Evolutionary conservation across 306 rosid species (phyloP).

Genomic region (Cicer judaicum): DNA sequence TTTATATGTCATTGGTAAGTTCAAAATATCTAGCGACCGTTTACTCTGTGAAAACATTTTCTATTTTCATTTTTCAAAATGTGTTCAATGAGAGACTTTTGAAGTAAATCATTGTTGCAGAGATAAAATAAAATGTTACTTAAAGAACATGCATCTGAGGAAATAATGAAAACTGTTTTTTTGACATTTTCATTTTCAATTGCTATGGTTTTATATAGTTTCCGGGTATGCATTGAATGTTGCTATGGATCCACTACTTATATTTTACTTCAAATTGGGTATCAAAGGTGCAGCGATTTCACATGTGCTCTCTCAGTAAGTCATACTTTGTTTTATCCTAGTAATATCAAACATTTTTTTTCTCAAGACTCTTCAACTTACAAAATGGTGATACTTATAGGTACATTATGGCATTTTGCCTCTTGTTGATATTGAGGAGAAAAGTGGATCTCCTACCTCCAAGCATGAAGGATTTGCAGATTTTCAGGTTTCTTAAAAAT

Average conservation of each 20-base stretch:
- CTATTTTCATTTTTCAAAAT: too few species aligned
- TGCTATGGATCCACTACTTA: slow-evolving; percentile 79
- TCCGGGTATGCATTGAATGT: slow-evolving; percentile 71
- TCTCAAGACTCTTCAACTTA: slow-evolving; percentile 2
- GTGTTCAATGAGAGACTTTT: too few species aligned
- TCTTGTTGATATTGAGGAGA: slow-evolving; percentile 61
- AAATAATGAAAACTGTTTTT: too few species aligned
- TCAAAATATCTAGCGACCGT: not conserved
- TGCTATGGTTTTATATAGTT: slow-evolving; percentile 52
- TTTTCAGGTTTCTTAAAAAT: slow-evolving; percentile 78
- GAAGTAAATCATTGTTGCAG: too few species aligned
- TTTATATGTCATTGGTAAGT: slow-evolving; percentile 80
- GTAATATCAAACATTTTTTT: not conserved
- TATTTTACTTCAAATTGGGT: slow-evolving; percentile 73
- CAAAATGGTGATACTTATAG: slow-evolving; percentile 50
- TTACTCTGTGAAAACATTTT: too few species aligned
- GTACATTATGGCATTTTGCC: slow-evolving; percentile 75
- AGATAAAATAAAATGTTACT: too few species aligned
- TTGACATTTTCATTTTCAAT: not conserved
- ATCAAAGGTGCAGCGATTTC: slow-evolving; percentile 95
- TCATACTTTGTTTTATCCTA: slow-evolving; percentile 8
- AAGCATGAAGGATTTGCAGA: slow-evolving; percentile 73
- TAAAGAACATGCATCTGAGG: too few species aligned
- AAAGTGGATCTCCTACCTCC: slow-evolving; percentile 81
- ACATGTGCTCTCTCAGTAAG: slow-evolving; percentile 96